A percentile compares a stretch with the other conserved stretches of the same genome.
Conservation (phyloP, 2,329 filamentous ascomycete species). For the Fusarium torulosum region DNA sequence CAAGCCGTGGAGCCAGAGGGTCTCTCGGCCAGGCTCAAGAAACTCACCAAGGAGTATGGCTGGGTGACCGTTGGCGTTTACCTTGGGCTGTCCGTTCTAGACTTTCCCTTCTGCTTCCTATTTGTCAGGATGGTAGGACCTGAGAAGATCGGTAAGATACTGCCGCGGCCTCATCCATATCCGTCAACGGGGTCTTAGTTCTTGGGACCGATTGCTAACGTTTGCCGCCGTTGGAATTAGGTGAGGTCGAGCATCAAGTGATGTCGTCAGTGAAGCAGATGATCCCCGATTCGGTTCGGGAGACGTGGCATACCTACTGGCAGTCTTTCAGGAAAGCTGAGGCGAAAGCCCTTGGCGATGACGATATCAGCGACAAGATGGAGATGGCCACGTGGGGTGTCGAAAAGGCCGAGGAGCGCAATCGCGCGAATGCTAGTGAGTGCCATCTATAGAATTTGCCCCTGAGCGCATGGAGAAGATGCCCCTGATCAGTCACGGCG, state of each 20-base stretch:
- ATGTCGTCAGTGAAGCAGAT: constrained; percentile 69
- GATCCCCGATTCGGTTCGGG: constrained; percentile 71
- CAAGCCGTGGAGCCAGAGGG: constrained; percentile 56
- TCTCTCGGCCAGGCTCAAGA: constrained; percentile 79
- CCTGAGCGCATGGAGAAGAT: constrained; percentile 24
- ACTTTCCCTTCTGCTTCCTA: constrained; percentile 96
- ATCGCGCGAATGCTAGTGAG: constrained; percentile 80
- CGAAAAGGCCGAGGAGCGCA: constrained; percentile 70
- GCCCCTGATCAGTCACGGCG: constrained; percentile 2
- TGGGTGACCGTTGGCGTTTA: constrained; percentile 96
- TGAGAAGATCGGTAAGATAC: constrained; percentile 79
- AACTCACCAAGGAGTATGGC: constrained; percentile 91
- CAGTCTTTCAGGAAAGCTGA: constrained; percentile 61
- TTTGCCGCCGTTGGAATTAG: constrained; percentile 51
- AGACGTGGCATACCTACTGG: constrained; percentile 64
- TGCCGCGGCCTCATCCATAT: constrained; percentile 7
- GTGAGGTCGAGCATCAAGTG: constrained; percentile 74
- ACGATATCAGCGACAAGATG: constrained; percentile 59
- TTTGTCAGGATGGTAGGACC: constrained; percentile 86
- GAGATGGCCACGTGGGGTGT: constrained; percentile 71
- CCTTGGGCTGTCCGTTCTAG: constrained; percentile 81
- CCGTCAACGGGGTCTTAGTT: constrained; percentile 7
- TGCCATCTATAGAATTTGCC: constrained; percentile 47
- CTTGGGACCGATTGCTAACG: constrained; percentile 29
- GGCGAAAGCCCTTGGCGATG: constrained; percentile 57